These are phyloP conservation scores for Paratinospora sagittata DNA, from an alignment of 164 flowering plant genomes.

Conservation along the genomic window DNA sequence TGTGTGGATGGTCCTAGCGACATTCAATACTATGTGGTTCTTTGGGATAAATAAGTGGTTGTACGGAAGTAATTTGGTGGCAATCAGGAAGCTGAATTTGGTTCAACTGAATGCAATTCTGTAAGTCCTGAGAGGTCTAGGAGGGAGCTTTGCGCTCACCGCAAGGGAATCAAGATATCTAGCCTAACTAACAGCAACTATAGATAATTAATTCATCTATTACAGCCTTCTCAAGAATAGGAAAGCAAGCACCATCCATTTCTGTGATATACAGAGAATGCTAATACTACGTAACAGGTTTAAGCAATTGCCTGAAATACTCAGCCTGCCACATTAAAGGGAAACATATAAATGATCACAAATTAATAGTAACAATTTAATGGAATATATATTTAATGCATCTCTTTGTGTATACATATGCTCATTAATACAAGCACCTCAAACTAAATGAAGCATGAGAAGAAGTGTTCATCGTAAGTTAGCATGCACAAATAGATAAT, in stretches of 20 bases:
- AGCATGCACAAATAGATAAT: background rate
- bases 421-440: background rate
- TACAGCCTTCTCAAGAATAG: conserved; percentile 19
- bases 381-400: no score
- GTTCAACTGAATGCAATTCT: conserved; percentile 7
- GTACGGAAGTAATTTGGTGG: background rate
- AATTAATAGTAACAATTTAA: background rate
- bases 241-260: conserved; percentile 14
- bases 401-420: background rate
- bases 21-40: background rate
- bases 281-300: conserved; percentile 70
- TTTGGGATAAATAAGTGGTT: conserved; percentile 5
- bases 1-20: conserved; percentile 29
- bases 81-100: background rate
- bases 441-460: background rate
- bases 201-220: conserved; percentile 7
- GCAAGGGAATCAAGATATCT: conserved; percentile 13
- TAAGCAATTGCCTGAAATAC: conserved; percentile 79
- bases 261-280: conserved; percentile 13
- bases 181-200: conserved; percentile 16
- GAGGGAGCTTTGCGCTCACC: conserved; percentile 15
- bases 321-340: conserved; percentile 49
- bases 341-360: background rate
- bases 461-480: background rate
- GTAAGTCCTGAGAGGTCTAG: conserved; percentile 15